Conservation (phyloP, 768 basidiomycete species). For the Trichaptum fuscoviolaceum region DNA sequence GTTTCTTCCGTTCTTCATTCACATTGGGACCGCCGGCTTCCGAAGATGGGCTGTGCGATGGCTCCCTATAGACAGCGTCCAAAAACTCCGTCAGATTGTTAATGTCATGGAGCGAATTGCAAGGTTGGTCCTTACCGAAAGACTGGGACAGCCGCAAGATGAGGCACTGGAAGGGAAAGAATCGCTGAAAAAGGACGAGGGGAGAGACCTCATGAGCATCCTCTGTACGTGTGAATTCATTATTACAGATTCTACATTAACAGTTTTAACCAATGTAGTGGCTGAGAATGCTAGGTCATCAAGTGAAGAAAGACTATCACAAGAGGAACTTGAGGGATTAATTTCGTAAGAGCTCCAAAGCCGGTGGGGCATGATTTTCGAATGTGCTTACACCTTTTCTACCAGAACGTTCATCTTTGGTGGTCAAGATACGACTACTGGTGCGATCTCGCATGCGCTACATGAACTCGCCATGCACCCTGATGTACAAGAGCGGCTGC, state of each 20-base stretch:
- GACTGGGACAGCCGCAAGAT: slow-evolving; percentile 24
- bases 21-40: slow-evolving; percentile 9
- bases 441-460: slow-evolving; percentile 37
- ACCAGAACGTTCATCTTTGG: slow-evolving; percentile 44
- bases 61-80: slow-evolving; percentile 11
- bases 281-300: slow-evolving; percentile 32
- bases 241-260: neutral
- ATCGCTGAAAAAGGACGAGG: slow-evolving; percentile 2
- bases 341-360: neutral
- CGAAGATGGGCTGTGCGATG: slow-evolving; percentile 4
- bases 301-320: slow-evolving; percentile 20
- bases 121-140: slow-evolving; percentile 31
- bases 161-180: slow-evolving; percentile 10
- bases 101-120: slow-evolving; percentile 23
- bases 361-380: neutral
- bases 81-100: slow-evolving; percentile 11
- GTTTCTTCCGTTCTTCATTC: slow-evolving; percentile 9
- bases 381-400: neutral
- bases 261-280: slow-evolving; percentile 22
- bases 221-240: slow-evolving; percentile 28
- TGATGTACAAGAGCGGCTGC: slow-evolving; percentile 35
- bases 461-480: slow-evolving; percentile 32
- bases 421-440: slow-evolving; percentile 45
- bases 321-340: slow-evolving; percentile 13
- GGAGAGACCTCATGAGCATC: slow-evolving; percentile 33